Base-by-base conservation (phyloP, 2,329 filamentous ascomycete genomes). In the Monilinia vaccinii-corymbosi region DNA sequence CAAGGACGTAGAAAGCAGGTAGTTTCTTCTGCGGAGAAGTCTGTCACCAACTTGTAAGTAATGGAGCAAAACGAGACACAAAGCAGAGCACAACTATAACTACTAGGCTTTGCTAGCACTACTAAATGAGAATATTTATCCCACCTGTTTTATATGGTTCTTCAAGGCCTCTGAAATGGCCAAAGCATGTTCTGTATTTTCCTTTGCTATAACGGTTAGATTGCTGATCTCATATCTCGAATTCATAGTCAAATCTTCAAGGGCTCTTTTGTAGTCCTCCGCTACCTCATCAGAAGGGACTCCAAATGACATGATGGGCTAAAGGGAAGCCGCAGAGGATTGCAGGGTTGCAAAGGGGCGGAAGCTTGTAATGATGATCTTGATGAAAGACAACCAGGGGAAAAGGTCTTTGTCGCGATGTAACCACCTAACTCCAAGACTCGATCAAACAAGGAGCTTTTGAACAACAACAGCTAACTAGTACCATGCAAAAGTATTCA, bases 141-240 rank as follows among this genome's bases (percentile, higher is more conserved):
- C 82, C 89, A 97, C 94, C 81, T 88, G 88, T 75, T 91, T 87
- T 74, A 99, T 97, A 72, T 99, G 94, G 65, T 92, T 88, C 73
- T 96, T 89, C 68, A 99, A 77, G 52, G 90, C 90, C 70, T 90
- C 85, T 21, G 94, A 92, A 70, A 99, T 97, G 66, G 89, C 90
- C 74, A 95, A 84, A 40, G 94, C 94, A 78, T 97, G 89, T 75
- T 96, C 91, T 66, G 92, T 97, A 71, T 96, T 96, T 75, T 99
- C 94, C 74, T 95, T 91, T 62, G 94, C 94, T 75, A 99, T 97
- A 73, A 96, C 86, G 64, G 94, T 99, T 76, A 99, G 77, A 76
- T 95, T 97, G 80, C 89, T 93, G 74, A 99, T 99, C 76, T 97
- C 93, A 75, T 91, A 91, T 71, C 91, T 87, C 76, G 91, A 90